These are phyloP conservation scores for Neurospora sp. DNA, from an alignment of 495 filamentous ascomycete genomes.

Conservation along the genomic window DNA sequence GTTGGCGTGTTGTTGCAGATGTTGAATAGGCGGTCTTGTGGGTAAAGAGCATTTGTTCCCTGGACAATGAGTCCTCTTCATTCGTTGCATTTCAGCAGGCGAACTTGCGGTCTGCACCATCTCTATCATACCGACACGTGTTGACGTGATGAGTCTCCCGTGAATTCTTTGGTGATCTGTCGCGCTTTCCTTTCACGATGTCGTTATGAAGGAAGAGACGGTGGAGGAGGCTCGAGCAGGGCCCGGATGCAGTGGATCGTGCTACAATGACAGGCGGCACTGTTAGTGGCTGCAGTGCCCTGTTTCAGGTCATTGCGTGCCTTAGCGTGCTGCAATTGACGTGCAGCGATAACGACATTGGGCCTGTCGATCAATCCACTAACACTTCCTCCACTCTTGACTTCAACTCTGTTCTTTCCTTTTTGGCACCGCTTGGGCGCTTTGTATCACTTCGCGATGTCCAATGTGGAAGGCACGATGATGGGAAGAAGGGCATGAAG, in stretches of 20 bases:
- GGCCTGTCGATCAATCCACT: neutral
- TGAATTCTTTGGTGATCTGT: neutral
- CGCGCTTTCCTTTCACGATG: neutral
- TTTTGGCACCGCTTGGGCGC: too few species aligned
- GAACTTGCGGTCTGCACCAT: neutral
- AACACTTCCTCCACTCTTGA: neutral
- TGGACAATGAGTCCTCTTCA: too few species aligned
- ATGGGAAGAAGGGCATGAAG: neutral
- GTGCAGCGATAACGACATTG: neutral
- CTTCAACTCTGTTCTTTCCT: neutral
- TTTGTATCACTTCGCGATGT: too few species aligned
- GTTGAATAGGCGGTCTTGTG: too few species aligned
- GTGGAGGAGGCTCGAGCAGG: neutral
- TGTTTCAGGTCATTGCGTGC: neutral
- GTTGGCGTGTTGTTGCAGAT: neutral
- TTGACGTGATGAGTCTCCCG: neutral
- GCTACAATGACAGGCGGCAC: neutral
- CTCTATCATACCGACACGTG: neutral
- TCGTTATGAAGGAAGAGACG: neutral
- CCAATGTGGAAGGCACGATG: neutral
- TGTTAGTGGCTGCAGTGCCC: neutral
- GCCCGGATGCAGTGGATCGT: neutral
- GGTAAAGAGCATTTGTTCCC: too few species aligned
- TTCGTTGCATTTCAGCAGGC: neutral
- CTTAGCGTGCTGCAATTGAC: neutral